Percentiles rank a stretch among this genome's conserved stretches.
Conservation (phyloP, 768 basidiomycete species). For the Phaeotremella skinneri region DNA sequence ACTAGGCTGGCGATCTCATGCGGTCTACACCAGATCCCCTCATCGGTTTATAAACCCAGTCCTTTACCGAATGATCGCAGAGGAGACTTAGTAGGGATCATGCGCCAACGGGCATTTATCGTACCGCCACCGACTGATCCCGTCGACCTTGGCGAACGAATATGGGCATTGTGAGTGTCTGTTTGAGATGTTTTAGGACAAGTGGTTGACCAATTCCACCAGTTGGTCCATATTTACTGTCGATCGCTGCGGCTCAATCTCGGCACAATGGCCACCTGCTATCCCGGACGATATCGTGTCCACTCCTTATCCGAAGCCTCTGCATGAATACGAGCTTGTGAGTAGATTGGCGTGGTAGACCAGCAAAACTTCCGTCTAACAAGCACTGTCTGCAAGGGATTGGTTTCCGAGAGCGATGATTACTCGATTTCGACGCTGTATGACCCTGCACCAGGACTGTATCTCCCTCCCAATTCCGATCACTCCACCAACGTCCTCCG, state of each 20-base stretch:
- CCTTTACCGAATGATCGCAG: conserved; percentile 14
- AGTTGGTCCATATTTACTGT: conserved; percentile 41
- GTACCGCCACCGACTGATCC: conserved; percentile 37
- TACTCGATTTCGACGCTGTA: conserved; percentile 19
- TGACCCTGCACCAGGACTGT: conserved; percentile 5
- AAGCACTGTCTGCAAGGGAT: conserved; percentile 1
- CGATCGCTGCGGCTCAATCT: conserved; percentile 35
- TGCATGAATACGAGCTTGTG: conserved; percentile 44
- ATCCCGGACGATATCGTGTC: conserved; percentile 32
- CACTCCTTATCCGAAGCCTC: conserved; percentile 41
- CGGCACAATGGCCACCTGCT: conserved; percentile 33
- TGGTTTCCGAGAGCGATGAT: conserved; percentile 12
- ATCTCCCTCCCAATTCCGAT: conserved; percentile 22
- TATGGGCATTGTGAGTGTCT: conserved; percentile 41
- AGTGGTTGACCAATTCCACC: background rate
- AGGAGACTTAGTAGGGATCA: conserved; percentile 31
- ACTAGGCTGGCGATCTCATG: conserved; percentile 35
- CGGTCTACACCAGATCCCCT: conserved; percentile 39
- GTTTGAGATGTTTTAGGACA: background rate
- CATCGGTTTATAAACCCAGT: conserved; percentile 27
- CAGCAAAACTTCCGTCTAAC: background rate
- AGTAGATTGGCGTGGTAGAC: conserved; percentile 6
- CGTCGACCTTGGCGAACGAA: conserved; percentile 41
- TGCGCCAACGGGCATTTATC: conserved; percentile 35
- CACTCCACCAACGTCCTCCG: conserved; percentile 23